These are phyloP conservation scores for Tylopilus rubrobrunneus DNA, from an alignment of 768 basidiomycete species.

Conservation along the genomic window DNA sequence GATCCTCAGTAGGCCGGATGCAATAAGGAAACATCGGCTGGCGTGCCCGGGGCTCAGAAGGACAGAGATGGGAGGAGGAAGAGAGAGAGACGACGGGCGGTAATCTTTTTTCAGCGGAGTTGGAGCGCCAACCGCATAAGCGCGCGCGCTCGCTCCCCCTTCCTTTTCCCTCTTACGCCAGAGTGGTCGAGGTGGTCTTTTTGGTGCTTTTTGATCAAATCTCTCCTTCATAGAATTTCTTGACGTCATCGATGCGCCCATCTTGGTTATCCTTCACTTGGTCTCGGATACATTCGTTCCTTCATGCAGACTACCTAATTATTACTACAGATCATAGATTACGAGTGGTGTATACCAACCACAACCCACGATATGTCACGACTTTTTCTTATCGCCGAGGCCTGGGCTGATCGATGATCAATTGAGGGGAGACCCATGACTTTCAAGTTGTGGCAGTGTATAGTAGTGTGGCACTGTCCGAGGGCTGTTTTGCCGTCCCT, in stretches of 20 bases:
- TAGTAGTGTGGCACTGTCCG: not conserved
- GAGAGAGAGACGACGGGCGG: constrained; percentile 2
- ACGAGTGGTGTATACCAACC: not conserved
- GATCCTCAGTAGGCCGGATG: constrained; percentile 20
- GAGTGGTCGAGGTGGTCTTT: not conserved
- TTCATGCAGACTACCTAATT: not conserved
- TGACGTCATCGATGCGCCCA: not conserved
- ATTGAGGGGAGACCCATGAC: too few species aligned
- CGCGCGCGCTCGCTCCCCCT: not conserved
- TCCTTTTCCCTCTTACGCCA: not conserved
- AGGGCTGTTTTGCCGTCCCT: not conserved
- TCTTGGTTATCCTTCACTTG: not conserved
- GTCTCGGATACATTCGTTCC: not conserved
- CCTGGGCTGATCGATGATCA: too few species aligned
- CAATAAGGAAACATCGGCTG: constrained; percentile 19
- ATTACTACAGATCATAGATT: not conserved
- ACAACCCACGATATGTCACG: not conserved
- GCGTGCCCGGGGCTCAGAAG: constrained; percentile 6
- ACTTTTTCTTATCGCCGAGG: not conserved
- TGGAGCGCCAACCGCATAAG: constrained; percentile 5
- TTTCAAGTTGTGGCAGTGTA: too few species aligned
- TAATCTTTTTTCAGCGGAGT: constrained; percentile 9
- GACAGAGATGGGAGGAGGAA: not conserved
- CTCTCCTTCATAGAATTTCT: not conserved
- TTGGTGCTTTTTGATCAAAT: not conserved